Percentiles rank a stretch among this genome's conserved stretches.
Evolutionary conservation across 106 monocot species (phyloP).

Genomic region (Dendrobium nobile): DNA sequence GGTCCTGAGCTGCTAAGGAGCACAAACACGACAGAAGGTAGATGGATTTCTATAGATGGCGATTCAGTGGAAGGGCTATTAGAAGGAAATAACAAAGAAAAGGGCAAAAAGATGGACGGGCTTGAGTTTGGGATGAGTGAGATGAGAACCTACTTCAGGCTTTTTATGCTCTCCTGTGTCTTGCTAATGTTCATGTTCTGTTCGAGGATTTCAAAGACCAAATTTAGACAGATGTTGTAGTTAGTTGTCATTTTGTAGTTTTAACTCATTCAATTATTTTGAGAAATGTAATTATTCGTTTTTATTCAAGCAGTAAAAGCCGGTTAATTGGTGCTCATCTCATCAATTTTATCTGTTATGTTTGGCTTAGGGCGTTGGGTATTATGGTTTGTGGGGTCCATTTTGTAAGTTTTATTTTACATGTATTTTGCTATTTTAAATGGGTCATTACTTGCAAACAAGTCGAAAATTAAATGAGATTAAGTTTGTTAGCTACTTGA

Average conservation of each 20-base stretch:
- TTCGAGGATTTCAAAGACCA: slow-evolving; percentile 82
- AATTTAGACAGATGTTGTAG: slow-evolving; percentile 23
- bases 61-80: slow-evolving; percentile 11
- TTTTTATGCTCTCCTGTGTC: slow-evolving; percentile 78
- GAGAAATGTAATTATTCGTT: slow-evolving; percentile 4
- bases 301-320: background rate
- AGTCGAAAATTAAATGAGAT: no score
- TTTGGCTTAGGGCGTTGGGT: no score
- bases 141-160: slow-evolving; percentile 77
- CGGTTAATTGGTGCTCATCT: no score
- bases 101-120: slow-evolving; percentile 35
- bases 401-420: no score
- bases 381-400: no score
- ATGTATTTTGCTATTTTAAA: no score
- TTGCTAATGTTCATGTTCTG: slow-evolving; percentile 96
- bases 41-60: slow-evolving; percentile 26
- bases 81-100: slow-evolving; percentile 7
- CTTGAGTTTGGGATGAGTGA: slow-evolving; percentile 83
- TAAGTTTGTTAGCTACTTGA: no score
- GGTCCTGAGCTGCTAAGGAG: slow-evolving; percentile 27
- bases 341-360: no score
- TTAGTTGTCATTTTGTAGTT: background rate
- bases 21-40: slow-evolving; percentile 5
- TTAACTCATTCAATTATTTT: background rate
- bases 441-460: no score